Conservation (phyloP, 2,329 filamentous ascomycete genomes). For the Akanthomyces lecanii region DNA sequence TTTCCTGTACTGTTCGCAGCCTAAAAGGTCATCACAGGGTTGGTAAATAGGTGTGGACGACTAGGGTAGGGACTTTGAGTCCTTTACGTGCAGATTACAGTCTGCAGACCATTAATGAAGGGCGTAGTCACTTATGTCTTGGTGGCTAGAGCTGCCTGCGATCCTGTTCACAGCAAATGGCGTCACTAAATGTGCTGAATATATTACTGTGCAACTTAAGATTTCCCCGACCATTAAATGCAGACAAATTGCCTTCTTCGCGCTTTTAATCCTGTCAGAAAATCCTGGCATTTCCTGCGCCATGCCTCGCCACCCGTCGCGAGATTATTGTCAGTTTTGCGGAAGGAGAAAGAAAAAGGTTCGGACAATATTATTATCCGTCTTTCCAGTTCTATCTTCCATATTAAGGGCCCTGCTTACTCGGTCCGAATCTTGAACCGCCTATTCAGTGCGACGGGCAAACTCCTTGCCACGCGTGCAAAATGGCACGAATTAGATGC, state of each 20-base stretch:
- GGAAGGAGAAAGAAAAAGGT: slow-evolving; percentile 10
- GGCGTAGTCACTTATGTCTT: neutral
- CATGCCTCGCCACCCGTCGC: neutral
- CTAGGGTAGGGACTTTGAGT: neutral
- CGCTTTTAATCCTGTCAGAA: neutral
- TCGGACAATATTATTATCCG: neutral
- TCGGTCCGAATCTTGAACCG: neutral
- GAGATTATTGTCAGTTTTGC: slow-evolving; percentile 4
- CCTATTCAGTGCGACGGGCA: slow-evolving; percentile 2
- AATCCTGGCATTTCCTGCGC: neutral
- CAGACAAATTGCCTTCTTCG: neutral
- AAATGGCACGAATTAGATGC: neutral
- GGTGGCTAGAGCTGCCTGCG: no score
- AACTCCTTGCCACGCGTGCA: neutral
- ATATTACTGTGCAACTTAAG: neutral
- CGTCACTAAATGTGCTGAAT: neutral
- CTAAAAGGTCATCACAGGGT: neutral
- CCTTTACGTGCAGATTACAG: neutral
- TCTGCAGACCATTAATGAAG: neutral
- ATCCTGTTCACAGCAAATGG: no score
- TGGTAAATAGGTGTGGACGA: neutral
- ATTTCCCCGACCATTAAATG: no score
- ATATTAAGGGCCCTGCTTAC: neutral
- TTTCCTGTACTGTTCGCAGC: neutral
- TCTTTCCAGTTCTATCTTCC: neutral